These are phyloP conservation scores for Penicillium sp. DNA, from an alignment of 2,329 filamentous ascomycete genomes.

Conservation along the genomic window DNA sequence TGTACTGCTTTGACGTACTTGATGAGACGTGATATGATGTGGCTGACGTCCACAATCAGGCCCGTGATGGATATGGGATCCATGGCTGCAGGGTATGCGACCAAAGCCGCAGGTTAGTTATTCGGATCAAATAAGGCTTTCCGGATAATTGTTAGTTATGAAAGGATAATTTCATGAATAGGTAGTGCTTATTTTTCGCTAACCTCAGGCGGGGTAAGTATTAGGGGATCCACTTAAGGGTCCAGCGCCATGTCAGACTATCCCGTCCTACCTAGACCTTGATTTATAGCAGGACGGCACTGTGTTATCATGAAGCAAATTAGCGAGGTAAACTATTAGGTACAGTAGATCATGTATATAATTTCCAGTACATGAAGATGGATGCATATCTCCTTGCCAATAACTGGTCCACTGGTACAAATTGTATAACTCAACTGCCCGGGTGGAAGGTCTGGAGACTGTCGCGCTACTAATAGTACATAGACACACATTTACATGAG, in stretches of 20 bases:
- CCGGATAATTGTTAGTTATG: background rate
- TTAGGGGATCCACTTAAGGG: background rate
- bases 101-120: background rate
- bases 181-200: background rate
- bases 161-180: background rate
- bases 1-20: constrained; percentile 17
- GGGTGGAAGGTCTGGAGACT: no score
- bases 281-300: no score
- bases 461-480: no score
- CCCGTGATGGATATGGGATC: constrained; percentile 20
- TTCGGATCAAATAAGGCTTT: no score
- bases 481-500: accelerated
- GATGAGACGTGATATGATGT: constrained; percentile 15
- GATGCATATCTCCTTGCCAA: no score
- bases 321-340: no score
- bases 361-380: no score
- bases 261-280: no score
- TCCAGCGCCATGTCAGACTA: background rate
- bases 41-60: constrained; percentile 16
- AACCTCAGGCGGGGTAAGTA: background rate
- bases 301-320: no score
- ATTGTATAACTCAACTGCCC: no score
- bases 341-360: no score
- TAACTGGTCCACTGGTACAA: no score
- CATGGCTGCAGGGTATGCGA: constrained; percentile 2